These are phyloP conservation scores for Calonectria multiphialidica DNA, from an alignment of 2,329 filamentous ascomycete genomes.

Conservation along the genomic window DNA sequence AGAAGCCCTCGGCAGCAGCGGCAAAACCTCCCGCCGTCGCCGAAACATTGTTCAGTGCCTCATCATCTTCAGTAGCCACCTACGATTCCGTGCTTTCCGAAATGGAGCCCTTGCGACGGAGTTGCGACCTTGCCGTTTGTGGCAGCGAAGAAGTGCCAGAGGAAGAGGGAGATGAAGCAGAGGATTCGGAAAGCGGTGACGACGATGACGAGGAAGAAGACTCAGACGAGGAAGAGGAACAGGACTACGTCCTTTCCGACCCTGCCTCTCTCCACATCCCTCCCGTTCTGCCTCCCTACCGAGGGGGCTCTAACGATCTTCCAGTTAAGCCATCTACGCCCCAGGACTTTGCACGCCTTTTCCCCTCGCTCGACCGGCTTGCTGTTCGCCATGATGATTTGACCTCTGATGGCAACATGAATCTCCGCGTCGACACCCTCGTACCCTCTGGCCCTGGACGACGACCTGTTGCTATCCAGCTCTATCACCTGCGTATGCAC, in stretches of 20 bases:
- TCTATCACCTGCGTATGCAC: constrained; percentile 97
- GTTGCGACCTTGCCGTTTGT: constrained; percentile 36
- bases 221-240: constrained; percentile 40
- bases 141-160: constrained; percentile 40
- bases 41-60: constrained; percentile 37
- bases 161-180: constrained; percentile 30
- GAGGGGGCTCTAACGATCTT: constrained; percentile 68
- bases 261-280: constrained; percentile 55
- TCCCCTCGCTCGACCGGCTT: constrained; percentile 85
- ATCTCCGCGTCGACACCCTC: constrained; percentile 87
- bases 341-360: constrained; percentile 84
- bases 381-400: constrained; percentile 91
- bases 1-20: constrained; percentile 24
- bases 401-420: constrained; percentile 95
- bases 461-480: constrained; percentile 76
- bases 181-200: constrained; percentile 30
- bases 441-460: constrained; percentile 69
- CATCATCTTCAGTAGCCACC: constrained; percentile 76
- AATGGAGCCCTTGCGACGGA: constrained; percentile 38
- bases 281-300: constrained; percentile 66
- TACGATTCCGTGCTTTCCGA: constrained; percentile 77
- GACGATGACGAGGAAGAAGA: constrained; percentile 48
- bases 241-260: constrained; percentile 43
- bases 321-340: constrained; percentile 83
- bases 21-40: constrained; percentile 24